Base-by-base conservation (phyloP, 371 early-diverging fungal genomes). In the Mucor irregularis region DNA sequence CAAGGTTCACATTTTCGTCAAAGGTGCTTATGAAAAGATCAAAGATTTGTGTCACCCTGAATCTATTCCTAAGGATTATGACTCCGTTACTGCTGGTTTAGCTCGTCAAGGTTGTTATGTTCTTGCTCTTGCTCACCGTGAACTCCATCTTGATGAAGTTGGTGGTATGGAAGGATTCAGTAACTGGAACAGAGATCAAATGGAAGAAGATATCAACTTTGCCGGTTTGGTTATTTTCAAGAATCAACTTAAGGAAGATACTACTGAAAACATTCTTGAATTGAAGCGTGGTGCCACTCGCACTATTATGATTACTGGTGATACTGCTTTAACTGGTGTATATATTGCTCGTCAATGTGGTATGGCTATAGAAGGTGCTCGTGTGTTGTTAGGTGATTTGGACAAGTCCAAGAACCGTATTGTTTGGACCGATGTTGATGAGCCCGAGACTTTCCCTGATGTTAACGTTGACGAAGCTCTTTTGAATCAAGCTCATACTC, bases 251-350 rank as follows among this genome's bases (percentile, higher is more conserved):
- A 98, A 98, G 73, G 71, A 58, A 5, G 92, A 91, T 55, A 90
- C 94, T 0, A 69, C 71, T 4, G 77, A 76, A 29, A 89, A 87
- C 5, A 84, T 97, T 53, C 68, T 71, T 3, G 86, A 84, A 66
- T 82, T 97, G 33, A 86, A 87, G 39, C 72, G 68, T 14, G 95
- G 93, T 31, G 84, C 80, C 22, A 85, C 89, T 28, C 83, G 92
- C 26, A 85, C 81, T 9, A 81, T 93, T 25, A 97, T 97, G 93
- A 91, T 93, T 60, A 96, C 98, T 13, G 98, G 98, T 42, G 98
- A 97, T 65, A 89, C 91, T 34, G 87, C 92, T 4, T 69, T 90
- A 40, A 97, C 98, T 10, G 95, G 93, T 42, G 78, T 93, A 10
- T 90, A 87, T 57, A 89, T 96, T 61, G 93, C 90, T 11, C 87